These are phyloP conservation scores for Dendrobium chrysotoxum DNA, from an alignment of 106 monocot species.

Conservation along the genomic window DNA sequence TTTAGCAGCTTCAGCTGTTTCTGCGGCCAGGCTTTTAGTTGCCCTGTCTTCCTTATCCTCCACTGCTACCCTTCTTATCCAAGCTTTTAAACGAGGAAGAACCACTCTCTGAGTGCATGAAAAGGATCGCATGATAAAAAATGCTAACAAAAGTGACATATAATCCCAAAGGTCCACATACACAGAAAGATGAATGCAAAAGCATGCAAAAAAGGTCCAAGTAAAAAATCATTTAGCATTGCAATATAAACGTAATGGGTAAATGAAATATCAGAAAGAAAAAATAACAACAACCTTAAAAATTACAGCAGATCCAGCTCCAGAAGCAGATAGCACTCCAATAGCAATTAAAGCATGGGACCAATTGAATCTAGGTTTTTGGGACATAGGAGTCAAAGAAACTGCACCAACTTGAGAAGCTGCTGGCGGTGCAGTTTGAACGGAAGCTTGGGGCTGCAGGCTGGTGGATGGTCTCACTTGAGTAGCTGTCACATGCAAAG, in stretches of 20 bases:
- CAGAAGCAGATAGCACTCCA: slow-evolving; percentile 68
- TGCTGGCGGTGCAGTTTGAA: slow-evolving; percentile 27
- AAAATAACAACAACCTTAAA: slow-evolving; percentile 51
- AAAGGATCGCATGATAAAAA: neutral
- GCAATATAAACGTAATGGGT: neutral
- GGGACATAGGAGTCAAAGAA: slow-evolving; percentile 17
- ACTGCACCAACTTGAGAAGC: slow-evolving; percentile 21
- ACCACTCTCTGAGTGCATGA: slow-evolving; percentile 41
- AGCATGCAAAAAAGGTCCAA: neutral
- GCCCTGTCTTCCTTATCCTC: slow-evolving; percentile 52
- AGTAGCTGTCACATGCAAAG: slow-evolving; percentile 17
- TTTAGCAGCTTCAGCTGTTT: slow-evolving; percentile 85
- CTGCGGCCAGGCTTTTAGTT: slow-evolving; percentile 41
- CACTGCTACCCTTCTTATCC: slow-evolving; percentile 61
- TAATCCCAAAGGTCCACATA: neutral
- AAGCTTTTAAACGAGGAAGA: slow-evolving; percentile 74
- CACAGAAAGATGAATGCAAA: neutral
- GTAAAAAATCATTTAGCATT: neutral
- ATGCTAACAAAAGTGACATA: neutral
- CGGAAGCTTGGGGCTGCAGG: slow-evolving; percentile 26
- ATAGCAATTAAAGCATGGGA: slow-evolving; percentile 59
- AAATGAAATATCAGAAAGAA: neutral
- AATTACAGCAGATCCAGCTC: slow-evolving; percentile 74
- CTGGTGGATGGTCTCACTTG: slow-evolving; percentile 26
- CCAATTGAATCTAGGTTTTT: slow-evolving; percentile 52